Evolutionary conservation across 495 filamentous ascomycete species (phyloP), one percentile per base, ranked within the genome.

Genomic region (Zalerion maritima): DNA sequence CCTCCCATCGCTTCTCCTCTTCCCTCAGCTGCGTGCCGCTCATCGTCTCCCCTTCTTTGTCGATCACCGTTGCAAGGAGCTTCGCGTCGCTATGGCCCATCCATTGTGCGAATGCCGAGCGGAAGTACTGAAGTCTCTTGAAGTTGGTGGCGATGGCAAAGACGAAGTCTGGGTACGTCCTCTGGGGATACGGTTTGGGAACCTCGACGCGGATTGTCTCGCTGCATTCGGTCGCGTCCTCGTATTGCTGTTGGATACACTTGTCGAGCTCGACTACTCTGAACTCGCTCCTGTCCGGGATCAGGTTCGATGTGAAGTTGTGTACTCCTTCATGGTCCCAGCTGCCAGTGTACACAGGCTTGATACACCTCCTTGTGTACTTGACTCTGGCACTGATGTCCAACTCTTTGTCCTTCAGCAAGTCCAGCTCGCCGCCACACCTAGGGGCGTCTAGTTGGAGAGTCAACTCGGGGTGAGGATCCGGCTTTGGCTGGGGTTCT

Each of bases 131-230:
- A 34, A 81, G 47, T 18, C 74, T 59, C 3, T 52, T 48, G 24
- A 71, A 50, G 5, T 58, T 63, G 10, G 73, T 75, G 2, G 73
- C 67, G 1, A 81, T 64, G 35, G 72, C 75, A 28, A 68, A 68
- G 26, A 55, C 31, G 18, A 68, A 41, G 30, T 62, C 48, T 0
- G 20, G 10, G 31, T 49, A 55, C 2, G 36, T 42, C 10, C 29
- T 22, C 5, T 37, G 14, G 3, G 54, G 49, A 21, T 54, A 47
- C 13, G 50, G 41, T 2, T 29, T 19, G 1, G 57, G 45, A 9
- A 59, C 57, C 2, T 37, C 34, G 13, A 59, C 40, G 10, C 35
- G 14, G 13, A 61, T 38, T 15, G 45, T 32, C 9, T 46, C 41
- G 32, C 48, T n/a, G n/a, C n/a, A n/a, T n/a, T n/a, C n/a, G n/a